Percentiles rank a stretch among this genome's conserved stretches.
phyloP scores from a whole-genome alignment of 2,329 filamentous ascomycete species.

The Amylocarpus encephaloides region DNA sequence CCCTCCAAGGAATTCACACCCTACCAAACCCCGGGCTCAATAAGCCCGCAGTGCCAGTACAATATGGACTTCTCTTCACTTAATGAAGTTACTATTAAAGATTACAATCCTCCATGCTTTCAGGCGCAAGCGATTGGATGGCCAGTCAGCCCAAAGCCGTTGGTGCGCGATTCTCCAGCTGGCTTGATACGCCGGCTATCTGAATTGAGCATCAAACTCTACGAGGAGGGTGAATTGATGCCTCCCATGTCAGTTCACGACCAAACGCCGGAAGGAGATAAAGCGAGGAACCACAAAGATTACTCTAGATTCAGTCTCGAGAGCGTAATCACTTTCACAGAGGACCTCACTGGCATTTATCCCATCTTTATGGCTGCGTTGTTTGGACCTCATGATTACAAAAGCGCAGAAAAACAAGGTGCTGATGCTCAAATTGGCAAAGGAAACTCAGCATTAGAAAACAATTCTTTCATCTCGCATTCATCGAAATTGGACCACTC shows the following conservation, averaged over 20 bases:
- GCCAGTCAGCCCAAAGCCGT: not conserved
- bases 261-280: not conserved
- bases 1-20: not conserved
- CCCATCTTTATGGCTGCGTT: constrained; percentile 17
- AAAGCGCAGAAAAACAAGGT: not conserved
- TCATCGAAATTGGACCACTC: constrained; percentile 15
- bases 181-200: constrained; percentile 19
- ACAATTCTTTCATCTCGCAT: not conserved
- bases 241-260: constrained; percentile 22
- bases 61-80: too few relatives aligned
- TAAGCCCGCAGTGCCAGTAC: too few relatives aligned
- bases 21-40: too few relatives aligned
- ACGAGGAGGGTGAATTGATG: constrained; percentile 15
- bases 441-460: not conserved
- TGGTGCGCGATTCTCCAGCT: not conserved
- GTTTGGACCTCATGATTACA: not conserved
- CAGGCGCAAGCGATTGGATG: not conserved
- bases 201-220: constrained; percentile 18
- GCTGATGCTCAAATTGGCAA: too few relatives aligned
- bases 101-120: not conserved
- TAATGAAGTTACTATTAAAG: too few relatives aligned
- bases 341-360: constrained; percentile 21
- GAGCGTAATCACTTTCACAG: constrained; percentile 18
- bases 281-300: not conserved
- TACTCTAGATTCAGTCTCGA: constrained; percentile 14